Evolutionary conservation across 2,329 filamentous ascomycete species (phyloP).

Genomic region (Aspergillus chevalieri): DNA sequence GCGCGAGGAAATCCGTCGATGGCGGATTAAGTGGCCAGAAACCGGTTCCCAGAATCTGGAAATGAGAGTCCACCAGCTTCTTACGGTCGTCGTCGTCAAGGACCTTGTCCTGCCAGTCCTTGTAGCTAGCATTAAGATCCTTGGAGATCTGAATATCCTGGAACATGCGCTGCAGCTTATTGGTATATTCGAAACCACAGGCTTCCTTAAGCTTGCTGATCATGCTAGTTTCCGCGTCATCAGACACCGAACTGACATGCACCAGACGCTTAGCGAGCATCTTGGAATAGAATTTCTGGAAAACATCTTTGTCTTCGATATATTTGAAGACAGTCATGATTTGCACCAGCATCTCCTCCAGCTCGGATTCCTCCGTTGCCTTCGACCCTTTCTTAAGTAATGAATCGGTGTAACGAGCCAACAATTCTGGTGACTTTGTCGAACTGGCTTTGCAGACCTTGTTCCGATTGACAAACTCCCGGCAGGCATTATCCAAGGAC

Average conservation of each 20-base stretch:
- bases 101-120: slow-evolving; percentile 65
- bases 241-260: slow-evolving; percentile 89
- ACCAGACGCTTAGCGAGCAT: slow-evolving; percentile 94
- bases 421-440: slow-evolving; percentile 86
- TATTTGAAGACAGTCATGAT: slow-evolving; percentile 99
- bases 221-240: slow-evolving; percentile 98
- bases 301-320: slow-evolving; percentile 99
- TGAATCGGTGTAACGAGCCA: slow-evolving; percentile 93
- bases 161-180: slow-evolving; percentile 99
- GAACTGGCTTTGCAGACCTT: slow-evolving; percentile 90
- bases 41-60: slow-evolving; percentile 88
- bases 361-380: slow-evolving; percentile 85
- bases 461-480: slow-evolving; percentile 97
- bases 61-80: slow-evolving; percentile 73
- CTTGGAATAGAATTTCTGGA: slow-evolving; percentile 98
- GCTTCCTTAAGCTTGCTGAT: slow-evolving; percentile 98
- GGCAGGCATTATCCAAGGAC: slow-evolving; percentile 91
- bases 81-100: slow-evolving; percentile 61
- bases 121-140: slow-evolving; percentile 86
- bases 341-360: slow-evolving; percentile 80
- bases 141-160: slow-evolving; percentile 99
- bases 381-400: slow-evolving; percentile 85
- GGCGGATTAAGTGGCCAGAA: slow-evolving; percentile 94
- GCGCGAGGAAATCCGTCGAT: slow-evolving; percentile 81
- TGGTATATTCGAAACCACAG: slow-evolving; percentile 98